Base-by-base conservation (phyloP, 352 stramenopile species). In the Phytophthora pluvialis region DNA sequence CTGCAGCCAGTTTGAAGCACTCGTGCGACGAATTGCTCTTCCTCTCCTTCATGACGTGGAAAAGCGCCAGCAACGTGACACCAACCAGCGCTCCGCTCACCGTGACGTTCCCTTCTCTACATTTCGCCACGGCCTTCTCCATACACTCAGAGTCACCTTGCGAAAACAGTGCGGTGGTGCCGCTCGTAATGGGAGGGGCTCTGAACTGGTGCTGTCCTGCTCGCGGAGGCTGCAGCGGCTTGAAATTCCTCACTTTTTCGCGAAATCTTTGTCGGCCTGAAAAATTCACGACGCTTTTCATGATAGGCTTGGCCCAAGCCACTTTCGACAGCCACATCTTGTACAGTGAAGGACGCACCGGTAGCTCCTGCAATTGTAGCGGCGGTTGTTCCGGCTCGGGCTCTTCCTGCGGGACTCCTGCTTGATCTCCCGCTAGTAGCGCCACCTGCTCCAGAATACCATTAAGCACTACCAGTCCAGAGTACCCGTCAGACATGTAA, bases 401-500 rank as follows among this genome's bases (percentile, higher is more conserved):
- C 26, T 62, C 40, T 6, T 60, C 25, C 21, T 50, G 32, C 1
- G 21, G 21, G 21, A 21, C 21, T 21, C 42, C 9, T 12, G 40
- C 21, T 4, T 18, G 16, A 31, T 45, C 6, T 39, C 33, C 12
- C 13, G 10, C 5, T 32, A 42, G 46, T 3, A 29, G 5, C 5
- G 36, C 11, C 15, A 68, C 72, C 4, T 72, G 67, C 4, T 64
- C 60, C 5, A 83, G 26, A 16, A 82, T 42, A 50, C 77, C 64
- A 57, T 86, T 68, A 9, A 84, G 42, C 11, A 81, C 46, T 1
- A 21, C 6, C 40, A 46, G n/a, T 52, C 61, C 73, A 2, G 78
- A 82, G 18, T 35, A 64, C 8, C 70, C 73, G 49, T 84, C 75
- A 1, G 66, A 73, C 49, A 75, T 64, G 54, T 72, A 78, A 45